Conservation (phyloP, 2,329 filamentous ascomycete genomes). For the Epichloe amarillans region DNA sequence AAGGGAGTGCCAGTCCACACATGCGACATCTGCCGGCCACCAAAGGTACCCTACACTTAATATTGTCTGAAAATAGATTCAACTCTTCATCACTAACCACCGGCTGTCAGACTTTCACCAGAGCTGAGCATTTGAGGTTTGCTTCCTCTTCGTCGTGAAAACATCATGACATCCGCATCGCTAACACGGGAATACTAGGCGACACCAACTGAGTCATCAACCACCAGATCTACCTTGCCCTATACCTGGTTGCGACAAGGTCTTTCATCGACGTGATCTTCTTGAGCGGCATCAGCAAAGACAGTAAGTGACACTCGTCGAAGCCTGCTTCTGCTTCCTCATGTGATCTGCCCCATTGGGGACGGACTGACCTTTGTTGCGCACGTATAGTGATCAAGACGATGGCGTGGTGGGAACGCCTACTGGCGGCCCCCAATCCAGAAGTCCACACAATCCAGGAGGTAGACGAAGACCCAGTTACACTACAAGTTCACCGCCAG, state of each 20-base stretch:
- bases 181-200: constrained; percentile 26
- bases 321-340: not conserved
- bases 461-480: constrained; percentile 8
- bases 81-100: not conserved
- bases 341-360: too few species aligned
- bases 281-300: constrained; percentile 40
- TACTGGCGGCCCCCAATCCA: not conserved
- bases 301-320: constrained; percentile 18
- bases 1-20: constrained; percentile 45
- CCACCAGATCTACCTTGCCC: constrained; percentile 38
- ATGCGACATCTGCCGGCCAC: constrained; percentile 37
- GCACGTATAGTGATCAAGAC: constrained; percentile 12
- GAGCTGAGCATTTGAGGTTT: constrained; percentile 49
- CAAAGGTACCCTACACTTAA: constrained; percentile 29
- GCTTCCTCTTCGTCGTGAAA: constrained; percentile 10
- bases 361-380: not conserved
- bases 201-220: constrained; percentile 47
- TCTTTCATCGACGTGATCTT: constrained; percentile 46
- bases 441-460: constrained; percentile 1
- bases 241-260: constrained; percentile 39
- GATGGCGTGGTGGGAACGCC: constrained; percentile 3
- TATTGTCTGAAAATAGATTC: not conserved
- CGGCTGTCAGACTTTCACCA: constrained; percentile 40
- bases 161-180: not conserved
- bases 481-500: constrained; percentile 8